Conservation (phyloP, 805 yeast species). For the Nakazawaea anatomiae region DNA sequence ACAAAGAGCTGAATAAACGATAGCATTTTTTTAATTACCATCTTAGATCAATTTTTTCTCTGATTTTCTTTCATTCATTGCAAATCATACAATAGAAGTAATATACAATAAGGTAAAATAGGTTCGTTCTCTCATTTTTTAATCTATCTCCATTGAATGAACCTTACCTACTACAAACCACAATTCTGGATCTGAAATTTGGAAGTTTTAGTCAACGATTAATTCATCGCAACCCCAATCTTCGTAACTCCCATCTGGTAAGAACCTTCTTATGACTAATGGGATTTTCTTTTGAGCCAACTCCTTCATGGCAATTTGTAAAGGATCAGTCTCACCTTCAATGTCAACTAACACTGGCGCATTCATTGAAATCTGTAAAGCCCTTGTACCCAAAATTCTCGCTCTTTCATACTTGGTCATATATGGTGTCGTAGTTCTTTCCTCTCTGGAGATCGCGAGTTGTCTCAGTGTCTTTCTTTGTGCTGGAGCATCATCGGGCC, state of each 20-base stretch:
- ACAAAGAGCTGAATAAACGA: too few species aligned
- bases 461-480: conserved; percentile 62
- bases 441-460: conserved; percentile 82
- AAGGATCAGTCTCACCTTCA: conserved; percentile 98
- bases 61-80: too few species aligned
- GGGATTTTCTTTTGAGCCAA: conserved; percentile 93
- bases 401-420: conserved; percentile 99
- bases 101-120: background rate
- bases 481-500: conserved; percentile 44
- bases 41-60: too few species aligned
- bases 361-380: conserved; percentile 94
- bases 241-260: conserved; percentile 95
- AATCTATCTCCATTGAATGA: background rate
- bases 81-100: background rate
- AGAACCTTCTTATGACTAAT: conserved; percentile 87
- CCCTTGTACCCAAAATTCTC: conserved; percentile 94
- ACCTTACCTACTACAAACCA: too few species aligned
- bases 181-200: too few species aligned
- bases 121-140: background rate
- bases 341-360: conserved; percentile 97
- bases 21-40: too few species aligned
- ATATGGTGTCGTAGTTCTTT: conserved; percentile 94
- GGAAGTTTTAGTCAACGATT: conserved; percentile 56
- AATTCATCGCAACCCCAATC: conserved; percentile 99
- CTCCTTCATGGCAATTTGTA: conserved; percentile 97